These are phyloP conservation scores for Phylloporus scabripes DNA, from an alignment of 768 basidiomycete species.

Conservation along the genomic window DNA sequence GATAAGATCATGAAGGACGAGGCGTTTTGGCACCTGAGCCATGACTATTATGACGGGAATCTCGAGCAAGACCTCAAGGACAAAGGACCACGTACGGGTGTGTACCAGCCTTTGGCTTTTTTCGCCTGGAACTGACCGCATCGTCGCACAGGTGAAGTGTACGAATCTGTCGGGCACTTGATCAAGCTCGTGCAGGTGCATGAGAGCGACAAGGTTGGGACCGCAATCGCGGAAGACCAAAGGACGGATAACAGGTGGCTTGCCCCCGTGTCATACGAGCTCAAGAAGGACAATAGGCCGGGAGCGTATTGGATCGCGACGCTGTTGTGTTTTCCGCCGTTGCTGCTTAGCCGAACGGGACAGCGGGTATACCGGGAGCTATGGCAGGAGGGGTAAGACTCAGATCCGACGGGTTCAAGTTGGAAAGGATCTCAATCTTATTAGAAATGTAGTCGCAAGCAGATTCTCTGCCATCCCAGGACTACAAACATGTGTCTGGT, in stretches of 20 bases:
- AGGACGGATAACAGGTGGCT: conserved; percentile 7
- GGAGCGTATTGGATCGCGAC: conserved; percentile 7
- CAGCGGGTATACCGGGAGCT: not conserved
- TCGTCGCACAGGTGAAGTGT: conserved; percentile 19
- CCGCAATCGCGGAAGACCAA: not conserved
- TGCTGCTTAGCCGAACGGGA: not conserved
- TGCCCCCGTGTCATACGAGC: conserved; percentile 11
- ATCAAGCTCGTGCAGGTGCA: conserved; percentile 17
- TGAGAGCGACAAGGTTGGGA: not conserved
- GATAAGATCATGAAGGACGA: conserved; percentile 10
- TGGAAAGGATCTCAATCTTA: too few species aligned
- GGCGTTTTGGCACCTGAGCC: conserved; percentile 16
- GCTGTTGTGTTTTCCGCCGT: conserved; percentile 5
- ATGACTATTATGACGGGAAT: conserved; percentile 15
- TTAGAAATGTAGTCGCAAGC: too few species aligned
- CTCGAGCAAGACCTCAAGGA: conserved; percentile 13
- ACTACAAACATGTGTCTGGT: too few species aligned
- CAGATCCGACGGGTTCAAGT: not conserved
- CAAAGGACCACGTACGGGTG: conserved; percentile 11
- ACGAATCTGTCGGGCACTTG: conserved; percentile 18
- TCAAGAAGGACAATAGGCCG: conserved; percentile 1
- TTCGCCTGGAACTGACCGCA: not conserved
- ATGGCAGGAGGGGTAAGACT: not conserved
- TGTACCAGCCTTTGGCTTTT: not conserved
- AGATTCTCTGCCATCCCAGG: too few species aligned